Evolutionary conservation across 768 basidiomycete genomes (phyloP), one percentile per base, ranked within the genome.

Genomic region (Russula olivacea): DNA sequence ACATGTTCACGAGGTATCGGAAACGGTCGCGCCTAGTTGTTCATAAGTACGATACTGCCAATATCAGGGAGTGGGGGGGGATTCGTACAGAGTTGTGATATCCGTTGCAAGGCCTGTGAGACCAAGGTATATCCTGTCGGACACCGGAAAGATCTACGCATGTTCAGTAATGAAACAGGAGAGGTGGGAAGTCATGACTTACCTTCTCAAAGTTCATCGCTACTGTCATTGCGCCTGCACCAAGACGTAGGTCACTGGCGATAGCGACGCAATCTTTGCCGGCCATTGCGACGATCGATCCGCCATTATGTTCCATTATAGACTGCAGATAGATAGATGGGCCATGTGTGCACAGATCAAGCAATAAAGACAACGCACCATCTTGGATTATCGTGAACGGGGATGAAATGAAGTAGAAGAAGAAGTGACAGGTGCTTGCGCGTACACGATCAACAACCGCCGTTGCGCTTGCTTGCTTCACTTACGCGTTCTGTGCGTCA

Each of bases 201-300:
- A 93, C 97, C 86, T 93, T 97, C 74, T 98, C 89, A 74, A 96
- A 98, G 77, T 98, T 90, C 54, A 87, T 83, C 8, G 95, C 88
- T 55, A 98, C 85, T 40, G 90, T 87, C 69, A 95, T 73, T 7
- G 90, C 83, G 73, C 93, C 88, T 67, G 88, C 90, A 63, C 97
- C 97, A 59, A 98, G 78, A 66, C 96, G 85, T 68, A 96, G 72
- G 77, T 99, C 97, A 58, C 89, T 93, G 30, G 96, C 97, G 76
- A 98, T 98, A 58, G 97, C 97, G 55, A 99, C 97, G 74, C 97
- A 99, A 69, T 93, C 89, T 77, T 98, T 98, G 66, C 97, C 97
- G 63, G 89, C 89, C 97, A 99, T 99, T 79, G 97, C 97, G 76
- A 99, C 83, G 70, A 96, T 92, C 77, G 95, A 97, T 77, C 97